These are phyloP conservation scores for Cynanchum wilfordii DNA, from an alignment of 257 asterid genomes.

Conservation along the genomic window DNA sequence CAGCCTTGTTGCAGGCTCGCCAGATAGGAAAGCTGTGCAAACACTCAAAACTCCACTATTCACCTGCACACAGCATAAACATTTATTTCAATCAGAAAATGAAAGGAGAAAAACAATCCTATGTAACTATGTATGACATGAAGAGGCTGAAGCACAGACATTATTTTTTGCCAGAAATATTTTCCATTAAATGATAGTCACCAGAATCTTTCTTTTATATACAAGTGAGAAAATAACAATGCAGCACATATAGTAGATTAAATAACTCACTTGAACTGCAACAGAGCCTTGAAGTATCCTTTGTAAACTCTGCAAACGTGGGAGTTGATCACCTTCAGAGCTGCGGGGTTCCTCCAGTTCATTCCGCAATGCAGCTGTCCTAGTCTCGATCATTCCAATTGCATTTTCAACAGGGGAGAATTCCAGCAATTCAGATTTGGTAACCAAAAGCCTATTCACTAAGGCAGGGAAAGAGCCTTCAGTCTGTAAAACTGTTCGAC, in stretches of 20 bases:
- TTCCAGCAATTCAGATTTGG: conserved; percentile 85
- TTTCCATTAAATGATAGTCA: neutral
- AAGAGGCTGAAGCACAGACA: conserved; percentile 8
- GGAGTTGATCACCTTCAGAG: conserved; percentile 99
- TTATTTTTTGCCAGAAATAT: neutral
- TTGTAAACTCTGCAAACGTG: conserved; percentile 94
- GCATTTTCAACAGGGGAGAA: conserved; percentile 99
- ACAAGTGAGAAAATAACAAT: neutral
- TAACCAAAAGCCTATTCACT: conserved; percentile 78
- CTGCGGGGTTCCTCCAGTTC: conserved; percentile 99
- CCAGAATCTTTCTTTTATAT: neutral
- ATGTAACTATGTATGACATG: neutral
- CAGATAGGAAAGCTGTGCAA: conserved; percentile 97
- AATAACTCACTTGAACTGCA: conserved; percentile 83
- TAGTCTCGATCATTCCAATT: conserved; percentile 96
- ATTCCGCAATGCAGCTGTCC: conserved; percentile 90
- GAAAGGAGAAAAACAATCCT: neutral
- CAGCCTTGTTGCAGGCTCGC: conserved; percentile 98
- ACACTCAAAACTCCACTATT: conserved; percentile 98
- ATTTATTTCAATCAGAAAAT: neutral
- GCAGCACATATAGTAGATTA: neutral
- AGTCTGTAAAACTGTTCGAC: conserved; percentile 87
- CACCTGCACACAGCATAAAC: conserved; percentile 48
- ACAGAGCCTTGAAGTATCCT: conserved; percentile 99
- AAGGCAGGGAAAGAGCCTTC: conserved; percentile 97